phyloP scores from a whole-genome alignment of 2,329 filamentous ascomycete species.

The Hypomyces perniciosus region DNA sequence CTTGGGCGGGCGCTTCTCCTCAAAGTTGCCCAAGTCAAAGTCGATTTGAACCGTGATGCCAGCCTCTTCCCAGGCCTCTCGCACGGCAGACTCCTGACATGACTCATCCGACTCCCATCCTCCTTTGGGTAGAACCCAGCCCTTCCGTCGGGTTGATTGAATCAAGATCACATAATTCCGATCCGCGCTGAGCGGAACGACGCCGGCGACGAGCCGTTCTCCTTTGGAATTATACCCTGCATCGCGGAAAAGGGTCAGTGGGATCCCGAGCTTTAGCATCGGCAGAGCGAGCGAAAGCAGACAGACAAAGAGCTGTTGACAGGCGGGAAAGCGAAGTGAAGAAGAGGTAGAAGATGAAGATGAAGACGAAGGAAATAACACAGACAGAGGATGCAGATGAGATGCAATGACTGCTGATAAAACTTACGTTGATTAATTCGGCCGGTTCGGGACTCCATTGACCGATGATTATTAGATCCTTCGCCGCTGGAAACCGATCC shows the following conservation, averaged over 20 bases:
- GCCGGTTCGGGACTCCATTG: constrained; percentile 70
- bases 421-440: constrained; percentile 76
- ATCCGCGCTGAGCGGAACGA: constrained; percentile 83
- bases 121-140: constrained; percentile 96
- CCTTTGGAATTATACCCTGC: constrained; percentile 87
- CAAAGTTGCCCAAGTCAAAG: constrained; percentile 79
- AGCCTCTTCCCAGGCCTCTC: constrained; percentile 97
- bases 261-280: constrained; percentile 13
- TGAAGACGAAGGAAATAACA: neutral
- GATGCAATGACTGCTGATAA: constrained; percentile 10
- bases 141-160: constrained; percentile 82
- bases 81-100: constrained; percentile 73
- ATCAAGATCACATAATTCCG: constrained; percentile 87
- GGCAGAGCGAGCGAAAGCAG: constrained; percentile 13
- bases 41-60: constrained; percentile 82
- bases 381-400: constrained; percentile 3
- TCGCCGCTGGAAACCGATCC: constrained; percentile 32
- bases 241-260: constrained; percentile 20
- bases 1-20: constrained; percentile 77
- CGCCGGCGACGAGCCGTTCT: constrained; percentile 89
- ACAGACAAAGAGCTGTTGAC: neutral
- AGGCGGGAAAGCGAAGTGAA: neutral
- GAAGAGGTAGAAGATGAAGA: neutral
- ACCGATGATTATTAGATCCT: constrained; percentile 36
- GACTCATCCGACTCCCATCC: constrained; percentile 96